Evolutionary conservation across 805 yeast species (phyloP).

Genomic region (Kluyveromyces lactis): DNA sequence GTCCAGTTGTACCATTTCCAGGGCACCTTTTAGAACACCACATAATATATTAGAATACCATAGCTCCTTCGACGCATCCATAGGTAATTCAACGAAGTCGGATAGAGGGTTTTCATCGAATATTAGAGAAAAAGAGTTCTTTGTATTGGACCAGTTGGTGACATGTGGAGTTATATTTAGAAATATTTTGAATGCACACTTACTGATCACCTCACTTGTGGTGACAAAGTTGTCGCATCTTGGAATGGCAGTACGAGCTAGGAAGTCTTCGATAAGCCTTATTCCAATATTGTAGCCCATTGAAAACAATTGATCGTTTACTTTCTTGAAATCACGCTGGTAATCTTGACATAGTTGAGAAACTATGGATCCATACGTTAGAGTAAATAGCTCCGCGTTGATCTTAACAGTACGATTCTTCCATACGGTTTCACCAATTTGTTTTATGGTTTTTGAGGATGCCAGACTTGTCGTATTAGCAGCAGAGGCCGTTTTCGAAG

Average conservation of each 20-base stretch:
- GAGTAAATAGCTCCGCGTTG: slow-evolving; percentile 86
- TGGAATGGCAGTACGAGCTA: slow-evolving; percentile 79
- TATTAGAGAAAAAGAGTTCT: slow-evolving; percentile 62
- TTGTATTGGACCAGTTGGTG: slow-evolving; percentile 69
- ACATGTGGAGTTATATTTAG: slow-evolving; percentile 72
- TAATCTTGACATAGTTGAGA: slow-evolving; percentile 83
- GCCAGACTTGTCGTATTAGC: background rate
- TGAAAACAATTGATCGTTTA: slow-evolving; percentile 73
- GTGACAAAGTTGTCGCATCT: slow-evolving; percentile 74
- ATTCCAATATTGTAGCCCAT: slow-evolving; percentile 97
- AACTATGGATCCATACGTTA: slow-evolving; percentile 91
- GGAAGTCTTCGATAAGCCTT: slow-evolving; percentile 83
- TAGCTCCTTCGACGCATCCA: slow-evolving; percentile 61
- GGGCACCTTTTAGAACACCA: slow-evolving; percentile 84
- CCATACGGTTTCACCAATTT: slow-evolving; percentile 85
- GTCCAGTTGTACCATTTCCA: slow-evolving; percentile 93
- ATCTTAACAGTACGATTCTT: slow-evolving; percentile 79
- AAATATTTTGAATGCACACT: slow-evolving; percentile 86
- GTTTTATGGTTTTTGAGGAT: slow-evolving; percentile 19
- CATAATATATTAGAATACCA: slow-evolving; percentile 92
- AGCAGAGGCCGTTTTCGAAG: background rate
- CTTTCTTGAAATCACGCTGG: slow-evolving; percentile 64
- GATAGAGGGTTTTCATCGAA: slow-evolving; percentile 84
- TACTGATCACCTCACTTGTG: slow-evolving; percentile 79
- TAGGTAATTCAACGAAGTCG: slow-evolving; percentile 91